A percentile compares a stretch with the other conserved stretches of the same genome.
These are phyloP conservation scores for Bromus sterilis DNA, from an alignment of 176 grass and related monocot species.

Conservation along the genomic window DNA sequence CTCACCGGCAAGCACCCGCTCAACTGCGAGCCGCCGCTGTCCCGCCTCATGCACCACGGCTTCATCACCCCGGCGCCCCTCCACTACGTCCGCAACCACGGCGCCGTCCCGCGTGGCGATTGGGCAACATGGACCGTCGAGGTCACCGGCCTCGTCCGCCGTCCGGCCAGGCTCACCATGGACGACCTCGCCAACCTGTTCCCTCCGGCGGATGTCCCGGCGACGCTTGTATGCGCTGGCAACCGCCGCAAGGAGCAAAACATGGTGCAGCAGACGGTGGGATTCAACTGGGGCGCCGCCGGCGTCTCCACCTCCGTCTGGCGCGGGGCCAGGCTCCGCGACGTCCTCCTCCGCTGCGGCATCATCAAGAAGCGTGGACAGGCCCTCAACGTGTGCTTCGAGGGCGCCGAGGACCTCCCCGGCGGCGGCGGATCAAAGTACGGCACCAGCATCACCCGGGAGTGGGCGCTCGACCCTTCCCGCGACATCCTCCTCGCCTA, in stretches of 20 bases:
- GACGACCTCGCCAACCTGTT: slow-evolving; percentile 48
- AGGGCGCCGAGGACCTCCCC: slow-evolving; percentile 86
- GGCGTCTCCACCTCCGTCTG: slow-evolving; percentile 76
- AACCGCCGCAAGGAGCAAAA: slow-evolving; percentile 98
- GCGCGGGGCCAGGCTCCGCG: slow-evolving; percentile 62
- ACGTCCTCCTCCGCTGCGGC: slow-evolving; percentile 67
- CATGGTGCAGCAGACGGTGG: slow-evolving; percentile 74
- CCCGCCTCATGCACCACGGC: slow-evolving; percentile 76
- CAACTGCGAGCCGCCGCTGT: slow-evolving; percentile 83
- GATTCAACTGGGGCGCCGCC: slow-evolving; percentile 83
- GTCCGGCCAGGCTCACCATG: slow-evolving; percentile 48
- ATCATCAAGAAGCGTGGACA: slow-evolving; percentile 32
- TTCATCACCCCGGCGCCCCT: slow-evolving; percentile 86
- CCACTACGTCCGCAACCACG: slow-evolving; percentile 97
- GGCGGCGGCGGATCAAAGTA: slow-evolving; percentile 77
- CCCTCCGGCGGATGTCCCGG: slow-evolving; percentile 43
- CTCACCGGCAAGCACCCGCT: slow-evolving; percentile 90
- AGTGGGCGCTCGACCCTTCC: slow-evolving; percentile 66
- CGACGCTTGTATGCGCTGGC: slow-evolving; percentile 63
- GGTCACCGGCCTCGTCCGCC: slow-evolving; percentile 58
- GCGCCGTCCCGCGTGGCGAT: slow-evolving; percentile 39
- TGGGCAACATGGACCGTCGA: slow-evolving; percentile 68
- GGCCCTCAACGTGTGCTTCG: slow-evolving; percentile 78
- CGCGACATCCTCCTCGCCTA: slow-evolving; percentile 80
- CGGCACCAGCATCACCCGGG: slow-evolving; percentile 66